These are phyloP conservation scores for Prunella vulgaris DNA, from an alignment of 257 asterid genomes.

Conservation along the genomic window DNA sequence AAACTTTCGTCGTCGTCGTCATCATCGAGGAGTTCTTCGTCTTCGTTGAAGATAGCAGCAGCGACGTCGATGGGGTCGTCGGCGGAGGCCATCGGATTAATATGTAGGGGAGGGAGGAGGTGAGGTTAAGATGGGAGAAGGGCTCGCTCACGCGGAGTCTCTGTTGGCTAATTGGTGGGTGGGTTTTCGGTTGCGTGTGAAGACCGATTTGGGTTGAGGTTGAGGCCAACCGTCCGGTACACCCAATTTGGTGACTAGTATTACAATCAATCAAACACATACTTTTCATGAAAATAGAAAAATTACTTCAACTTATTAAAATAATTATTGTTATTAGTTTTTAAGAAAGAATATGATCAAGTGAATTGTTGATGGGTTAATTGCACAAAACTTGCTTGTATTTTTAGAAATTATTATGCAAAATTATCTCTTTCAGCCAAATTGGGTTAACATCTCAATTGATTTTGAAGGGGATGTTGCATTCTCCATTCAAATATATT, in stretches of 20 bases:
- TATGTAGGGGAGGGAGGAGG: neutral
- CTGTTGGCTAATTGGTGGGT: conserved; percentile 11
- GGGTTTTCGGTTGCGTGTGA: conserved; percentile 6
- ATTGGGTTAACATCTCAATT: too few relatives aligned
- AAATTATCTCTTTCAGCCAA: too few relatives aligned
- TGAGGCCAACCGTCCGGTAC: conserved; percentile 13
- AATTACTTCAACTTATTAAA: too few relatives aligned
- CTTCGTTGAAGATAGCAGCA: conserved; percentile 32
- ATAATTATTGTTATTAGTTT: too few relatives aligned
- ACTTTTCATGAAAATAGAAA: too few relatives aligned
- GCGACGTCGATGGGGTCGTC: conserved; percentile 20
- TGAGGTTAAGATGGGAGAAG: neutral
- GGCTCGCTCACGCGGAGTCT: neutral
- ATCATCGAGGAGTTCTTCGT: conserved; percentile 54
- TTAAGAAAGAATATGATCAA: too few relatives aligned
- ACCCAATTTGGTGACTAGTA: neutral
- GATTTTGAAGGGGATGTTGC: too few relatives aligned
- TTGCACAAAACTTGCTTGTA: too few relatives aligned
- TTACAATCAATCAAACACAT: neutral
- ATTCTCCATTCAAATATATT: too few relatives aligned
- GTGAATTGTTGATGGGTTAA: too few relatives aligned
- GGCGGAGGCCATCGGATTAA: conserved; percentile 27
- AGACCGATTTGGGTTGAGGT: conserved; percentile 13
- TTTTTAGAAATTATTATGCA: too few relatives aligned
- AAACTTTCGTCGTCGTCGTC: conserved; percentile 46